phyloP scores from a whole-genome alignment of 2,329 filamentous ascomycete genomes.

The Emydomyces testavorans region DNA sequence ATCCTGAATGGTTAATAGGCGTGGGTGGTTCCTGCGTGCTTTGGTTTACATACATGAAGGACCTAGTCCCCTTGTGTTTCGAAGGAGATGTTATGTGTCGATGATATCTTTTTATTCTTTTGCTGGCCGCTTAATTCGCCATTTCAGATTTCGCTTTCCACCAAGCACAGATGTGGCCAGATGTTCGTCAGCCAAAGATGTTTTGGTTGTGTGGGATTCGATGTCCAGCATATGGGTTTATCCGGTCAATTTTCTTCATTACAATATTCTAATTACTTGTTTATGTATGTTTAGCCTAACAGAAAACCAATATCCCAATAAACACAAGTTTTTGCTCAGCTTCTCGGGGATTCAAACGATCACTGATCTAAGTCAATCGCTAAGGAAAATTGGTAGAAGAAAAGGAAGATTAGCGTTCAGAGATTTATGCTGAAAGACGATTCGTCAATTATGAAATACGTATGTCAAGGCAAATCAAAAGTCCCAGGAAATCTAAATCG shows the following conservation, averaged over 20 bases:
- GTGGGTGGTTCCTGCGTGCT: constrained; percentile 20
- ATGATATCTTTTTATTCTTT: constrained; percentile 9
- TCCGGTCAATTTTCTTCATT: constrained; percentile 12
- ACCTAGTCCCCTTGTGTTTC: constrained; percentile 14
- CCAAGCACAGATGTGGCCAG: not conserved
- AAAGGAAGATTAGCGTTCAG: no score
- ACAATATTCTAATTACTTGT: constrained; percentile 5
- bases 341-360: no score
- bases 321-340: no score
- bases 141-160: not conserved
- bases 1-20: constrained; percentile 19
- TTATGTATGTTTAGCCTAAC: constrained; percentile 5
- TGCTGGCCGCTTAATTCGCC: constrained; percentile 3
- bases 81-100: constrained; percentile 8
- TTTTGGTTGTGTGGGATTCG: not conserved
- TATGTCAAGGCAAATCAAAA: no score
- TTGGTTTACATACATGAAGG: constrained; percentile 21
- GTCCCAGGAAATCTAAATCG: no score
- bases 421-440: no score
- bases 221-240: not conserved
- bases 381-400: no score
- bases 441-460: no score
- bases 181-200: not conserved
- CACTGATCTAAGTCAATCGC: no score
- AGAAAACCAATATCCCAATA: constrained; percentile 1